Base-by-base conservation (phyloP, 306 rosid species). In the Glycine latifolia region DNA sequence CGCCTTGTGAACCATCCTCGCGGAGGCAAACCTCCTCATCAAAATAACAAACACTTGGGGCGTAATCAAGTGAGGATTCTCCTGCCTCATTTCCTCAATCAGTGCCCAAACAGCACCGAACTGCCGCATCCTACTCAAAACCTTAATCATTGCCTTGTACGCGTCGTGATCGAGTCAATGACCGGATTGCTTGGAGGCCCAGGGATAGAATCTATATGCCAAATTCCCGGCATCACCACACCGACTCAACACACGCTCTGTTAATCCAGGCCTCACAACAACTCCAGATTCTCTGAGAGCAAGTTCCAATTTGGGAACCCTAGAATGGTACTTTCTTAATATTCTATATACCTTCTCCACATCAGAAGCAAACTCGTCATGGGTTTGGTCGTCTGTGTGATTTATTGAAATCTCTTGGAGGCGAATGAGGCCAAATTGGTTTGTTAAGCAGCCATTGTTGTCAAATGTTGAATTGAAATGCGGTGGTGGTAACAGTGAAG, bases 201-300 rank as follows among this genome's bases (percentile, higher is more conserved):
- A 94, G 4, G 85, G 86, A 74, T 81, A 92, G 82, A 92, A 92
- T 59, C 91, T 75, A 83, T 90, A 90, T 12, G 91, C 98, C 83
- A 94, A 86, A 73, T 87, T 92, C 48, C 97, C 97, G 8, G 97
- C 97, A 75, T 92, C 98, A 49, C 98, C 94, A 44, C 95, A 90
- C 39, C 97, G 88, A 81, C 82, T 89, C 79, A 94, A 78, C 6
- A 91, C 89, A 2, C 92, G 92, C 66, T 92, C 96, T 0, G 92
- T 76, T 68, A 94, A 86, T 37, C 98, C 94, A n/a, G 89, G 67
- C 31, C 92, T 87, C 71, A 94, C 70, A 66, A 79, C 71, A 78
- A 94, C 89, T 11, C 97, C 96, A 3, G 92, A 94, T 84, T 94
- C 90, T 43, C 86, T 88, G 75, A 94, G 77, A 52, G 98, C 94